Evolutionary conservation across 2,329 filamentous ascomycete genomes (phyloP).

Genomic region (Cordyceps tenuipes): DNA sequence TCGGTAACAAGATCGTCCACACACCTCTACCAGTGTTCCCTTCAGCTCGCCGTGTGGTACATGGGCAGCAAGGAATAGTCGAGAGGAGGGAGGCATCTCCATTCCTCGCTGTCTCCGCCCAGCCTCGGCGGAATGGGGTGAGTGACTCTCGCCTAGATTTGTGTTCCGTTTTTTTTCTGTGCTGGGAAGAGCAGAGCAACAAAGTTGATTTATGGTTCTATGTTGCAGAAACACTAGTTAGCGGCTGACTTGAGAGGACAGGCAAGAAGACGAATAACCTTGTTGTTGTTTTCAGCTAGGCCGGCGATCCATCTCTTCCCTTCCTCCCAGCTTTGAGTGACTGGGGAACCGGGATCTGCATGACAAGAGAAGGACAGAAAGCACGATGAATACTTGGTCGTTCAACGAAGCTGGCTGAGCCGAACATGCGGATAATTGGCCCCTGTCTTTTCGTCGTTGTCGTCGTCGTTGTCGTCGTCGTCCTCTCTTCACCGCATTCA

Average conservation of each 20-base stretch:
- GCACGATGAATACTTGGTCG: too few species aligned
- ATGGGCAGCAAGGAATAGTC: not conserved
- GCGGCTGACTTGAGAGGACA: not conserved
- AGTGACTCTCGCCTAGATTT: not conserved
- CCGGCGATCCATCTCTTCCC: not conserved
- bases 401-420: too few species aligned
- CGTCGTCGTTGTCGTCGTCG: too few species aligned
- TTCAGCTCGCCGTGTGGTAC: conserved; percentile 1
- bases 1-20: conserved; percentile 1
- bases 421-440: too few species aligned
- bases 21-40: not conserved
- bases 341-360: not conserved
- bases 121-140: not conserved
- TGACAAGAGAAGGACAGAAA: not conserved
- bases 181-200: not conserved
- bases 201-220: not conserved
- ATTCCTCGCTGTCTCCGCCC: conserved; percentile 1
- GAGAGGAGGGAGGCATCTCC: not conserved
- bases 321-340: not conserved
- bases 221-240: not conserved
- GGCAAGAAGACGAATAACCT: not conserved
- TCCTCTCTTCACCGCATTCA: too few species aligned
- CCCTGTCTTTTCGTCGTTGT: too few species aligned
- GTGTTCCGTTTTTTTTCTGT: not conserved
- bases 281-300: not conserved